Conservation (phyloP, 2,329 filamentous ascomycete species). For the Pleomassaria siparia region DNA sequence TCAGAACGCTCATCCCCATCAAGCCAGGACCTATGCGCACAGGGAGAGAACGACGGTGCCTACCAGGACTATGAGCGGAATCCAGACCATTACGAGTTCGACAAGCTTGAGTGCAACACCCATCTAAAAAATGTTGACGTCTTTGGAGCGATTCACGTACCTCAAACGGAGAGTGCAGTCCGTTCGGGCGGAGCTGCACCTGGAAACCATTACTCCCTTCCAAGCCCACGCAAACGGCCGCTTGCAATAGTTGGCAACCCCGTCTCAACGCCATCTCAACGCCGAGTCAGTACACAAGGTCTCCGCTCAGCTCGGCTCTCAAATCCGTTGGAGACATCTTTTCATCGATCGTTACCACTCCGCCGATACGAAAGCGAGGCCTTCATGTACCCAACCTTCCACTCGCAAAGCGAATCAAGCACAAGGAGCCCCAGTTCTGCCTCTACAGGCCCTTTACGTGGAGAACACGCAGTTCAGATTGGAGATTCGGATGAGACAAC, state of each 20-base stretch:
- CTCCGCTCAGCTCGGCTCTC: slow-evolving; percentile 2
- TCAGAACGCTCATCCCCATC: too few relatives aligned
- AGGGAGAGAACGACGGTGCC: too few relatives aligned
- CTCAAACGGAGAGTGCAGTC: too few relatives aligned
- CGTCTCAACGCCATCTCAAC: slow-evolving; percentile 5
- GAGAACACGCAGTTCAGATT: not conserved
- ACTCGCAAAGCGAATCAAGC: not conserved
- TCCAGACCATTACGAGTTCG: too few relatives aligned
- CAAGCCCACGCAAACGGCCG: not conserved
- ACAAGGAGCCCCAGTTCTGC: not conserved
- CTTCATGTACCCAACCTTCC: slow-evolving; percentile 6
- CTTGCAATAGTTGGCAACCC: not conserved
- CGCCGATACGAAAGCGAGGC: slow-evolving; percentile 16
- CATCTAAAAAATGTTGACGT: too few relatives aligned
- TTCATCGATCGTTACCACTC: slow-evolving; percentile 17
- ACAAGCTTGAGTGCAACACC: too few relatives aligned
- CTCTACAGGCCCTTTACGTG: not conserved
- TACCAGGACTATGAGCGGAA: too few relatives aligned
- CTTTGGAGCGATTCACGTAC: too few relatives aligned
- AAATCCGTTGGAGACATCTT: not conserved
- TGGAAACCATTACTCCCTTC: not conserved
- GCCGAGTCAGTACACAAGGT: slow-evolving; percentile 2
- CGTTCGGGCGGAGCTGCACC: not conserved
- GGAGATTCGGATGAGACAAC: not conserved
- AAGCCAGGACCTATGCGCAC: too few relatives aligned